Conservation (phyloP, 257 asterid genomes). For the Nemophila menziesii region DNA sequence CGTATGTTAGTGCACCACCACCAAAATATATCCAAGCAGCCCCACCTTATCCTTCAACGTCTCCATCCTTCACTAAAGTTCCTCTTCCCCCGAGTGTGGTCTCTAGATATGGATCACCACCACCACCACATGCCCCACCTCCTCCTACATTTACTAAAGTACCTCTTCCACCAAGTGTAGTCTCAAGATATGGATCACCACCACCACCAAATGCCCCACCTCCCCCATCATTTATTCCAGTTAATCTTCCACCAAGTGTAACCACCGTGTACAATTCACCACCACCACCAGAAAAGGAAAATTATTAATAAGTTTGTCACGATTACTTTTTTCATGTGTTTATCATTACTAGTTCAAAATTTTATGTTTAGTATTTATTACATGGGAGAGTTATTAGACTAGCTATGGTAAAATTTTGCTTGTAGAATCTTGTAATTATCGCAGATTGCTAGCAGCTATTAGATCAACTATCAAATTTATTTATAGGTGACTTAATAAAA, state of each 20-base stretch:
- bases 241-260: too few relatives aligned
- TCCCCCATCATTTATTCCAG: too few relatives aligned
- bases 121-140: constrained; percentile 21
- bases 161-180: constrained; percentile 35
- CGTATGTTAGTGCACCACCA: constrained; percentile 7
- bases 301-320: constrained; percentile 31
- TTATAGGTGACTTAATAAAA: too few relatives aligned
- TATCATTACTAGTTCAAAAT: constrained; percentile 4
- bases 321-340: constrained; percentile 1
- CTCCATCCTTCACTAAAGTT: constrained; percentile 18
- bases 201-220: constrained; percentile 88
- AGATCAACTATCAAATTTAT: too few relatives aligned
- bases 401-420: too few relatives aligned
- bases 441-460: too few relatives aligned
- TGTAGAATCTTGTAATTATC: too few relatives aligned
- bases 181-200: constrained; percentile 39
- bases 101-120: not conserved
- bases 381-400: too few relatives aligned
- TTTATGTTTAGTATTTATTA: not conserved
- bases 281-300: too few relatives aligned
- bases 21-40: constrained; percentile 3
- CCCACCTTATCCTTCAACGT: constrained; percentile 8
- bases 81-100: not conserved
- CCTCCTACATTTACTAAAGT: constrained; percentile 20
- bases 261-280: too few relatives aligned